Percentiles rank a stretch among this genome's conserved stretches.
Conservation (phyloP, 2,329 filamentous ascomycete genomes). For the Trichoderma citrinoviride region DNA sequence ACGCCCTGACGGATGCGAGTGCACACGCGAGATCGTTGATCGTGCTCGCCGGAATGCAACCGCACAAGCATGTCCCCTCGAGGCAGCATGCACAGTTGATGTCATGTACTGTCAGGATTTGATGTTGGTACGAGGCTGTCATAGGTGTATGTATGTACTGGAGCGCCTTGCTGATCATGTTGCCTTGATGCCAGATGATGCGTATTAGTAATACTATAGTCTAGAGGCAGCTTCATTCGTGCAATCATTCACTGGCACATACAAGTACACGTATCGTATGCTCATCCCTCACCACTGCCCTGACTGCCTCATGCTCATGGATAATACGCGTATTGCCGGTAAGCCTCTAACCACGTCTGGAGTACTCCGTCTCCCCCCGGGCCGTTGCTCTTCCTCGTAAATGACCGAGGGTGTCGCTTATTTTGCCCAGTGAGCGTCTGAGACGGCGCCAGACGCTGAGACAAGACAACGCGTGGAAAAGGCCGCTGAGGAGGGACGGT, state of each 20-base stretch:
- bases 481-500: conserved; percentile 11
- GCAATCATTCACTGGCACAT: too few relatives aligned
- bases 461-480: neutral
- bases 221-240: too few relatives aligned
- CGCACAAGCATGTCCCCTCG: neutral
- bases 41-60: conserved; percentile 6
- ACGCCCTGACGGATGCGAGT: neutral
- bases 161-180: too few relatives aligned
- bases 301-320: neutral
- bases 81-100: too few relatives aligned
- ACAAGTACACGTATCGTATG: too few relatives aligned
- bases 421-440: neutral
- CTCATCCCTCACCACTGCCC: too few relatives aligned
- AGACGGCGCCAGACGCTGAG: neutral
- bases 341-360: conserved; percentile 6
- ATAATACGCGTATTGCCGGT: conserved; percentile 4
- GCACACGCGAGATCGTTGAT: conserved; percentile 6
- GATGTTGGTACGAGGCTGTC: too few relatives aligned
- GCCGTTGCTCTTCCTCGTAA: neutral
- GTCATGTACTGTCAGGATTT: too few relatives aligned
- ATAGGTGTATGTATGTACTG: too few relatives aligned
- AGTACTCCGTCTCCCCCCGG: neutral
- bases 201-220: too few relatives aligned
- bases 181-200: too few relatives aligned
- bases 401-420: neutral